These are phyloP conservation scores for Microcyclospora tardicrescens DNA, from an alignment of 2,329 filamentous ascomycete genomes.

Conservation along the genomic window DNA sequence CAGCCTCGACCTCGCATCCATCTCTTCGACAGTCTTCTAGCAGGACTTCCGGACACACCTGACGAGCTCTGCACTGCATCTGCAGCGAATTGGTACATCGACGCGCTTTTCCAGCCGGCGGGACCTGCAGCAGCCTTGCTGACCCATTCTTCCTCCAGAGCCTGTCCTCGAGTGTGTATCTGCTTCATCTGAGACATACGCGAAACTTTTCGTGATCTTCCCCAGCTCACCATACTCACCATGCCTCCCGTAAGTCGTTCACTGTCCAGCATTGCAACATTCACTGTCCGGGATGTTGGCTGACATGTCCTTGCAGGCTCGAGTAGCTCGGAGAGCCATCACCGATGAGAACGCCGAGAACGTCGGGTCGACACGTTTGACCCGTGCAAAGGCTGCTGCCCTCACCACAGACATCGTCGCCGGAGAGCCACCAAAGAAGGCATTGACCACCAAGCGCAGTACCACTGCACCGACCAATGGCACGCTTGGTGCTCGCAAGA, in stretches of 20 bases:
- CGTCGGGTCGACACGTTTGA: conserved; percentile 61
- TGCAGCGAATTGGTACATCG: conserved; percentile 2
- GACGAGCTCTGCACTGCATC: conserved; percentile 6
- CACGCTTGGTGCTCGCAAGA: conserved; percentile 44
- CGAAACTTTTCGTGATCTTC: not conserved
- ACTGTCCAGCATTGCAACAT: not conserved
- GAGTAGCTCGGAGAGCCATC: conserved; percentile 60
- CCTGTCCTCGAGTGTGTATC: too few relatives aligned
- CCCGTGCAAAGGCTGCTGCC: conserved; percentile 80
- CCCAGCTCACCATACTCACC: conserved; percentile 8
- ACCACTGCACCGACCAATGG: conserved; percentile 31
- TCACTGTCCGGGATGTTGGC: conserved; percentile 13
- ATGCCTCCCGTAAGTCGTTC: conserved; percentile 25
- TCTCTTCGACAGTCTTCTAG: conserved; percentile 9
- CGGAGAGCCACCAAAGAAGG: conserved; percentile 47
- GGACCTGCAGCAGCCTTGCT: conserved; percentile 12
- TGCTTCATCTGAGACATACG: too few relatives aligned
- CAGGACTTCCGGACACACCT: conserved; percentile 10
- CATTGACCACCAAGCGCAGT: conserved; percentile 32
- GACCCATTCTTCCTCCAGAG: conserved; percentile 11
- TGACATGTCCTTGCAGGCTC: conserved; percentile 44
- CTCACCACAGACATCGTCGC: conserved; percentile 36
- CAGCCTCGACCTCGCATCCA: conserved; percentile 11
- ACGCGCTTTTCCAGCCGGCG: conserved; percentile 4
- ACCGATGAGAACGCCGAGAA: conserved; percentile 89